phyloP scores from a whole-genome alignment of 2,329 filamentous ascomycete genomes.

The Aspergillus sp. region DNA sequence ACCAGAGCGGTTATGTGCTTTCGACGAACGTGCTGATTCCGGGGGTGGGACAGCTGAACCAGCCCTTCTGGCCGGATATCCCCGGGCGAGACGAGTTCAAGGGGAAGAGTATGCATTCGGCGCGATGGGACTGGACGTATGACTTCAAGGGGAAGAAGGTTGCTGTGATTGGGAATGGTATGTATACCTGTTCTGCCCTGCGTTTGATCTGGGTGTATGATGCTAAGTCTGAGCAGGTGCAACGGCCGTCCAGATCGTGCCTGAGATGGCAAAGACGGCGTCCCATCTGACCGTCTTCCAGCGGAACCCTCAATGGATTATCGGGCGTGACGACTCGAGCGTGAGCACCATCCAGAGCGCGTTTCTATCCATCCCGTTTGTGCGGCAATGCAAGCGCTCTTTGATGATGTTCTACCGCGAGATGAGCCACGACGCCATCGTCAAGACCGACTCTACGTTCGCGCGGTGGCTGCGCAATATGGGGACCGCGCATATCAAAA shows the following conservation, averaged over 20 bases:
- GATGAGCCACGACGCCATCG: slow-evolving; percentile 46
- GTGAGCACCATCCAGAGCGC: slow-evolving; percentile 45
- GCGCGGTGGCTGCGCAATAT: slow-evolving; percentile 42
- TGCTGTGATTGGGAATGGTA: slow-evolving; percentile 60
- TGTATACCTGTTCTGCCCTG: background rate
- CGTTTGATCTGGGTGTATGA: background rate
- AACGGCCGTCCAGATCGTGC: slow-evolving; percentile 59
- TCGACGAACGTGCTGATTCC: slow-evolving; percentile 57
- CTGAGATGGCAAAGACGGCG: slow-evolving; percentile 54
- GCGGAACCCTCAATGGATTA: slow-evolving; percentile 59
- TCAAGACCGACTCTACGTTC: slow-evolving; percentile 38
- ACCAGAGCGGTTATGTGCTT: slow-evolving; percentile 52
- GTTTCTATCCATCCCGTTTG: slow-evolving; percentile 49
- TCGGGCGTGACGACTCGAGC: slow-evolving; percentile 52
- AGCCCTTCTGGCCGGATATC: slow-evolving; percentile 52
- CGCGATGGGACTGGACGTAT: slow-evolving; percentile 62
- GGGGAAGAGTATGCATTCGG: slow-evolving; percentile 57
- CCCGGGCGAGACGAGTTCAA: slow-evolving; percentile 49
- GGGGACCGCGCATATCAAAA: slow-evolving; percentile 43
- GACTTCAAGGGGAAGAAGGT: slow-evolving; percentile 55
- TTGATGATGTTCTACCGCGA: slow-evolving; percentile 58
- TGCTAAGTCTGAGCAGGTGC: slow-evolving; percentile 41
- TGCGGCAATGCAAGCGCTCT: slow-evolving; percentile 52
- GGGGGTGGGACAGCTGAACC: slow-evolving; percentile 60
- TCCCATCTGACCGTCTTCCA: slow-evolving; percentile 56